A percentile compares a stretch with the other conserved stretches of the same genome.
Conservation (phyloP, 2,329 filamentous ascomycete species). For the Chaetomiaceae sp. region DNA sequence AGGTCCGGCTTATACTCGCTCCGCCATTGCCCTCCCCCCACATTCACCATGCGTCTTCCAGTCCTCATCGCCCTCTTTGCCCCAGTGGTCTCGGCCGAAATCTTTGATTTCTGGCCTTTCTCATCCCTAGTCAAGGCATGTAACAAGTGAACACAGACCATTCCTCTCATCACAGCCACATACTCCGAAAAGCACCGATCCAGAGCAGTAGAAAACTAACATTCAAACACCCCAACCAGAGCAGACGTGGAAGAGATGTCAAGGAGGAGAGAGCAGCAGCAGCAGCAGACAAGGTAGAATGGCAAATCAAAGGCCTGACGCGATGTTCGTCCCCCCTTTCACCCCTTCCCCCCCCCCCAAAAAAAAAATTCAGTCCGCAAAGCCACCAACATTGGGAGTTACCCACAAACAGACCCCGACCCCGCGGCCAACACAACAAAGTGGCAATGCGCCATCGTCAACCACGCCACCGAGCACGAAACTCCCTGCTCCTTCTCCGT, state of each 20-base stretch:
- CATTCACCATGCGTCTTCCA: neutral
- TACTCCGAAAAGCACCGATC: no score
- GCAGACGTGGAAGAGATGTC: neutral
- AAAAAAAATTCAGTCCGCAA: no score
- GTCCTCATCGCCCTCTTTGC: neutral
- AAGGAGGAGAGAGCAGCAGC: neutral
- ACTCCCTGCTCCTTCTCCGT: constrained; percentile 5
- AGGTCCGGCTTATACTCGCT: no score
- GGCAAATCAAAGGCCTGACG: constrained; percentile 12
- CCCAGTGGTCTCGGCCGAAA: neutral
- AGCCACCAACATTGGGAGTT: no score
- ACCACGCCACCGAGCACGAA: neutral
- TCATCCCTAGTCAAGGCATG: no score
- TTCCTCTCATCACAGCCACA: no score
- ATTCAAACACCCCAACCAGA: no score
- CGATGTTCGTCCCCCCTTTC: neutral
- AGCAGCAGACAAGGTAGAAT: neutral
- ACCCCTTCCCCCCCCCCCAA: no score
- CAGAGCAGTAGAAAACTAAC: no score
- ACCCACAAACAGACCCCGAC: constrained; percentile 2
- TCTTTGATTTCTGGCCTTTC: no score
- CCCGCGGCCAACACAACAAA: neutral
- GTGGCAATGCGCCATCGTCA: constrained; percentile 4
- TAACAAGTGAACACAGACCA: neutral
- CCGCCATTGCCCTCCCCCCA: neutral